These are phyloP conservation scores for Phytophthora quininea DNA, from an alignment of 352 stramenopile genomes.

Conservation along the genomic window DNA sequence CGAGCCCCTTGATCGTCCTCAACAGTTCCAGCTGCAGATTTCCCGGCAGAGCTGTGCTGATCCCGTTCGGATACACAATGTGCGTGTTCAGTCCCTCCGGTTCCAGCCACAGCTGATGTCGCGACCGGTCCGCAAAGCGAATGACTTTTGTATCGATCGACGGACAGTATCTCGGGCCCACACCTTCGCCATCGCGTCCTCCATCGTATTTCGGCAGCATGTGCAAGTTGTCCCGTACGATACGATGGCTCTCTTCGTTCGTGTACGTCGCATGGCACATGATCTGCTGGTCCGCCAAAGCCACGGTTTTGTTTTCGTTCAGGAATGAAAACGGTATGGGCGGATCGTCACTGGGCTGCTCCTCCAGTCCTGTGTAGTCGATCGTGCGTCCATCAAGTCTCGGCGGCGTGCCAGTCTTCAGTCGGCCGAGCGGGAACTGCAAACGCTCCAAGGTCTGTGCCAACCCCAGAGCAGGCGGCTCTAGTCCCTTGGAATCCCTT, in stretches of 20 bases:
- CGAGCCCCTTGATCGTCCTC: constrained; percentile 94
- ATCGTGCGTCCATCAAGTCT: constrained; percentile 96
- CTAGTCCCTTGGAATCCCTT: constrained; percentile 78
- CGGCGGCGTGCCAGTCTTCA: constrained; percentile 98
- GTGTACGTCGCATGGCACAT: constrained; percentile 96
- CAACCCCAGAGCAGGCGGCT: constrained; percentile 95
- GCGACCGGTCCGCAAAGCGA: constrained; percentile 74
- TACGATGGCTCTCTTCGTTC: constrained; percentile 95
- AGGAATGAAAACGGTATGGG: constrained; percentile 96
- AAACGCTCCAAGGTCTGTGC: constrained; percentile 93
- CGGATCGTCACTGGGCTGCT: constrained; percentile 93
- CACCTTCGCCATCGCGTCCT: constrained; percentile 64
- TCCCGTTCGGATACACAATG: constrained; percentile 98
- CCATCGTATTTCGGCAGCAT: constrained; percentile 94
- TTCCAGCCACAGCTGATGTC: constrained; percentile 97
- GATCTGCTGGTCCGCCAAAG: constrained; percentile 83
- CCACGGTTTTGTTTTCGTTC: constrained; percentile 71
- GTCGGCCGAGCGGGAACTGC: constrained; percentile 92
- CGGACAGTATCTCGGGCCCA: constrained; percentile 94
- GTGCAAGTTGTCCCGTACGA: constrained; percentile 94
- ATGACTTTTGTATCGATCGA: constrained; percentile 97
- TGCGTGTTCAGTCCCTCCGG: constrained; percentile 96
- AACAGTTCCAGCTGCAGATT: constrained; percentile 96
- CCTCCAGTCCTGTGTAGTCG: constrained; percentile 91
- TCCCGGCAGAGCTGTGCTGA: constrained; percentile 91